Percentiles rank a stretch among this genome's conserved stretches.
phyloP scores from a whole-genome alignment of 345 rosid genomes.

The Lepidium didymum region DNA sequence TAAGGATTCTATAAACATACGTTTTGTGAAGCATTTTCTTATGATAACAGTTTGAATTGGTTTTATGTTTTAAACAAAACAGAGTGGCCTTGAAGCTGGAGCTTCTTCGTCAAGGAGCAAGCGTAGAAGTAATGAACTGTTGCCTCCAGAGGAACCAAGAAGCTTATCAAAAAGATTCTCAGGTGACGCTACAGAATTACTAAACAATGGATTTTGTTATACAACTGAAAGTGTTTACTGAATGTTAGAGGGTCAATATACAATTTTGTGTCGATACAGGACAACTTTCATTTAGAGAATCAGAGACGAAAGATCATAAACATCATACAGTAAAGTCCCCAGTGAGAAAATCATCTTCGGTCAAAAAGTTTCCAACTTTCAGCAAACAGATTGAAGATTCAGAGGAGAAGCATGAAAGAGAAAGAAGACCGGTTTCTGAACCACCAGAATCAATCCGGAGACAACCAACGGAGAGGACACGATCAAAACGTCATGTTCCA shows the following conservation, averaged over 20 bases:
- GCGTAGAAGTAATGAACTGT: constrained; percentile 3
- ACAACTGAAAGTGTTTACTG: not conserved
- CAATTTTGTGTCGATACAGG: not conserved
- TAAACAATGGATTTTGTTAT: not conserved
- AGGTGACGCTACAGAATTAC: constrained; percentile 15
- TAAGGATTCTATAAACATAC: not conserved
- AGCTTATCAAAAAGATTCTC: constrained; percentile 27
- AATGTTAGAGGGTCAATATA: not conserved
- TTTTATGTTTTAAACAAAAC: not conserved
- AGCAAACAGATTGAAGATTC: not conserved
- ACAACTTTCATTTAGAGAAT: constrained; percentile 16
- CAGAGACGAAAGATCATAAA: not conserved
- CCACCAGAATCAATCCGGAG: not conserved
- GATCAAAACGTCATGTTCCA: constrained; percentile 24
- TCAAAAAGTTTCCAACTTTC: constrained; percentile 15
- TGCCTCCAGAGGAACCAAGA: constrained; percentile 12
- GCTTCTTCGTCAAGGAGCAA: constrained; percentile 17
- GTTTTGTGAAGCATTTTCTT: not conserved
- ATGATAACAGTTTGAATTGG: not conserved
- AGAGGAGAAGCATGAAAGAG: constrained; percentile 14
- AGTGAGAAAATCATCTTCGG: constrained; percentile 10
- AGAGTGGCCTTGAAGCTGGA: constrained; percentile 21
- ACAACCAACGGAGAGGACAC: constrained; percentile 18
- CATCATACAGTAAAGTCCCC: constrained; percentile 4
- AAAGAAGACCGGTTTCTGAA: constrained; percentile 1